Evolutionary conservation across 257 asterid species (phyloP).

Genomic region (Linderniella brevidens): DNA sequence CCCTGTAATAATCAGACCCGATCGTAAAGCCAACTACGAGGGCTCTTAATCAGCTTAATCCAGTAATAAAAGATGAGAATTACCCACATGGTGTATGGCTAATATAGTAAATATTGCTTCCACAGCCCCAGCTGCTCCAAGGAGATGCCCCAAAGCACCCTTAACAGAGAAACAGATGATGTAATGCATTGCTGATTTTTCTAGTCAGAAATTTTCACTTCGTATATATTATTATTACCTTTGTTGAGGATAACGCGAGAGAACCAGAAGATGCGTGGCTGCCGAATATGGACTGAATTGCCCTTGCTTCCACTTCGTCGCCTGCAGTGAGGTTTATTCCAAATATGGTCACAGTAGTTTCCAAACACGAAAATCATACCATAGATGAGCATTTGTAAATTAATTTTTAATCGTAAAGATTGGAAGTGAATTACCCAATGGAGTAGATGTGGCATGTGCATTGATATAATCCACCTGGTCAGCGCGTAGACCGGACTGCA

Average conservation of each 20-base stretch:
- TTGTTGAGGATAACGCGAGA: constrained; percentile 78
- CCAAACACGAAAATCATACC: constrained; percentile 6
- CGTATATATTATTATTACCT: constrained; percentile 21
- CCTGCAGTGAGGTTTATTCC: constrained; percentile 28
- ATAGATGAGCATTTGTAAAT: background rate
- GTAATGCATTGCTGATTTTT: too few species aligned
- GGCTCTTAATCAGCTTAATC: too few species aligned
- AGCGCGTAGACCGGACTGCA: constrained; percentile 75
- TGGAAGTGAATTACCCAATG: constrained; percentile 46
- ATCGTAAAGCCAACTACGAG: constrained; percentile 2
- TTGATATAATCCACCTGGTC: constrained; percentile 81
- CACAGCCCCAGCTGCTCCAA: constrained; percentile 98
- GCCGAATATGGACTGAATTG: constrained; percentile 52
- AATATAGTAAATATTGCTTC: constrained; percentile 70
- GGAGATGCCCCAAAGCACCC: constrained; percentile 96
- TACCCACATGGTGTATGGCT: constrained; percentile 68
- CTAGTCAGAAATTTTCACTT: background rate
- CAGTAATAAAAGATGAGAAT: constrained; percentile 1
- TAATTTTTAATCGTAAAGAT: background rate
- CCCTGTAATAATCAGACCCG: constrained; percentile 41
- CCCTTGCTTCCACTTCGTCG: constrained; percentile 81
- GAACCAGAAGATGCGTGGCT: constrained; percentile 51
- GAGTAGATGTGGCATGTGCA: constrained; percentile 97
- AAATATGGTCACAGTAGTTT: too few species aligned
- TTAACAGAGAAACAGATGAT: constrained; percentile 11